Evolutionary conservation across 2,329 filamentous ascomycete genomes (phyloP).

Genomic region (Xylariaceae sp.): DNA sequence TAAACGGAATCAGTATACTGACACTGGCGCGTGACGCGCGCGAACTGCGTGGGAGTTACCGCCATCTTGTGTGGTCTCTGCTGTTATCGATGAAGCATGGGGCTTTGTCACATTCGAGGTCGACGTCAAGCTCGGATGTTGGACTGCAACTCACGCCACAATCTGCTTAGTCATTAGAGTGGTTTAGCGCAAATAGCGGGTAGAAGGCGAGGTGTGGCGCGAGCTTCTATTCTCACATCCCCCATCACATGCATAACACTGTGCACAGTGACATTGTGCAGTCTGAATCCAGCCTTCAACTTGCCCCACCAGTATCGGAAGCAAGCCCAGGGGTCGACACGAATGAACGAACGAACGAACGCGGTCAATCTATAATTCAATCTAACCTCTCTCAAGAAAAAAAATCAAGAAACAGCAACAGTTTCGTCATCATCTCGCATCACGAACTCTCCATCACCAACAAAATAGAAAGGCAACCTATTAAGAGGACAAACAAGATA

Average conservation of each 20-base stretch:
- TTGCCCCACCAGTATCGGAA: slow-evolving; percentile 28
- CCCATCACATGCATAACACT: background rate
- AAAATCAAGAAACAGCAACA: background rate
- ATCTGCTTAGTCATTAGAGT: slow-evolving; percentile 19
- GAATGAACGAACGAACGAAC: background rate
- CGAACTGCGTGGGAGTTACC: slow-evolving; percentile 90
- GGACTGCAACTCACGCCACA: slow-evolving; percentile 22
- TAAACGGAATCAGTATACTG: slow-evolving; percentile 33
- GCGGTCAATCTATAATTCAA: background rate
- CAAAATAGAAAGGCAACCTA: slow-evolving; percentile 7
- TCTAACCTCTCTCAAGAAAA: background rate
- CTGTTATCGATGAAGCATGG: slow-evolving; percentile 28
- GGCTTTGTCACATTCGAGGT: slow-evolving; percentile 20
- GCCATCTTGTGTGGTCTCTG: slow-evolving; percentile 58
- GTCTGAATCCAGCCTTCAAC: no score
- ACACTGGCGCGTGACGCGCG: slow-evolving; percentile 74
- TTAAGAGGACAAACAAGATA: background rate
- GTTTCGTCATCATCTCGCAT: background rate
- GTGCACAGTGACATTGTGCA: background rate
- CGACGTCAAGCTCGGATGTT: slow-evolving; percentile 28
- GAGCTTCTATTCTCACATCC: background rate
- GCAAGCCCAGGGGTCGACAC: slow-evolving; percentile 8
- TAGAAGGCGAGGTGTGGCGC: slow-evolving; percentile 2
- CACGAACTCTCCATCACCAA: background rate
- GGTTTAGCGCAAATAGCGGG: background rate